These are phyloP conservation scores for Medicago truncatula DNA, from an alignment of 306 rosid species.

Conservation along the genomic window MtrunA17r5.0-ANR NC_053047.1:3947501-3948000, in stretches of 20 bases:
- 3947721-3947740: conserved; percentile 37
- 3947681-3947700: conserved; percentile 54
- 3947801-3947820: conserved; percentile 94
- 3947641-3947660: conserved; percentile 69
- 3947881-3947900: conserved; percentile 86
- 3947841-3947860: conserved; percentile 89
- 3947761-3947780: conserved; percentile 70
- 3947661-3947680: conserved; percentile 69
- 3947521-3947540: too few relatives aligned
- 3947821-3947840: conserved; percentile 85
- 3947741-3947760: conserved; percentile 69
- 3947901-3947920: not conserved
- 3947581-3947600: conserved; percentile 1
- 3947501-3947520: too few relatives aligned
- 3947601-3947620: conserved; percentile 64
- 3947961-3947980: not conserved
- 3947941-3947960: not conserved
- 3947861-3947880: conserved; percentile 80
- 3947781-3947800: conserved; percentile 72
- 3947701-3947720: conserved; percentile 49
- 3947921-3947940: not conserved
- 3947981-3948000: too few relatives aligned
- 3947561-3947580: not conserved
- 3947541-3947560: not conserved
- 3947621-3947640: conserved; percentile 85